These are phyloP conservation scores for Rubia yunnanensis DNA, from an alignment of 257 asterid genomes.

Conservation along the genomic window DNA sequence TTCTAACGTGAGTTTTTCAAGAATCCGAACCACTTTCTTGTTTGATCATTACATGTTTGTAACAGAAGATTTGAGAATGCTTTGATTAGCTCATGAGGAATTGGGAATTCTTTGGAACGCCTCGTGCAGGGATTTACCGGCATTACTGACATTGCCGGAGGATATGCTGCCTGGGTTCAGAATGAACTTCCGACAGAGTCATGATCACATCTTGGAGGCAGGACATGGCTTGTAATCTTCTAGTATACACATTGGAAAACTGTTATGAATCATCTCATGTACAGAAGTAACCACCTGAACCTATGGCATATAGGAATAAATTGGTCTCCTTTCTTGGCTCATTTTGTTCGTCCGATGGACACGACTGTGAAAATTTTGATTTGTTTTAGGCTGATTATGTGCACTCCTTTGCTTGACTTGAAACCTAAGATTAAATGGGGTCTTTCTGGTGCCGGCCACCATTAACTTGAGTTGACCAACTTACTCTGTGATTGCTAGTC, in stretches of 20 bases:
- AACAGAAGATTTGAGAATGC: no score
- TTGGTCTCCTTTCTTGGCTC: neutral
- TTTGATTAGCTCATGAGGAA: neutral
- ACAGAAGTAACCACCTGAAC: neutral
- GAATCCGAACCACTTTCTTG: neutral
- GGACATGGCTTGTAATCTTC: neutral
- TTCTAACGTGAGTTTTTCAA: conserved; percentile 39
- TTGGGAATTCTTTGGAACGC: neutral
- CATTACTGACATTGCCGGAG: conserved; percentile 74
- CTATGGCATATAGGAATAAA: neutral
- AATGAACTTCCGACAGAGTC: conserved; percentile 53
- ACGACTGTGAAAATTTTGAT: neutral
- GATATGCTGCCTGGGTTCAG: conserved; percentile 64
- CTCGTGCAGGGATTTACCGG: conserved; percentile 58
- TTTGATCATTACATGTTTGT: neutral
- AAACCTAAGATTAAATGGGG: neutral
- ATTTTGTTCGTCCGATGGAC: neutral
- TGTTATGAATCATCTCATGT: neutral
- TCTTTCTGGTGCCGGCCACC: neutral
- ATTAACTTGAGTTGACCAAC: neutral
- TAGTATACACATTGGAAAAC: neutral
- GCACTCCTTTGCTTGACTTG: conserved; percentile 8
- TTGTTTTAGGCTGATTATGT: neutral
- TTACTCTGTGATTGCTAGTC: no score
- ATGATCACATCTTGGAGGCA: neutral